Base-by-base conservation (phyloP, 331 rosid species). In the Acacia concinna region DNA sequence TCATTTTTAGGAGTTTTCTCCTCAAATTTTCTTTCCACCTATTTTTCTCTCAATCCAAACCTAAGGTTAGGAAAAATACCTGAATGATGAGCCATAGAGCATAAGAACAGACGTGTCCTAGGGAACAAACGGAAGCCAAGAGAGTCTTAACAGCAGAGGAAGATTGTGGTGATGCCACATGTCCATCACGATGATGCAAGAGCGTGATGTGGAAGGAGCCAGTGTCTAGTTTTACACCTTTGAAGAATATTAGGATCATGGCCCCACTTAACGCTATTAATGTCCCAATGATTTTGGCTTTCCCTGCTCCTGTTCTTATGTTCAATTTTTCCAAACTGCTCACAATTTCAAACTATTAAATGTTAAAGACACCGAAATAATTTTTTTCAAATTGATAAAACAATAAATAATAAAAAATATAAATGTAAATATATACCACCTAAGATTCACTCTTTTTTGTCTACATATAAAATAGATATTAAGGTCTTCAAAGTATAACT, bases 31-130 rank as follows among this genome's bases (percentile, higher is more conserved):
- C n/a, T n/a, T n/a, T n/a, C n/a, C n/a, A n/a, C n/a, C n/a, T n/a
- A n/a, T n/a, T n/a, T n/a, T n/a, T n/a, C n/a, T n/a, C n/a, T n/a
- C n/a, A n/a, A n/a, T n/a, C n/a, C n/a, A n/a, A n/a, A n/a, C n/a
- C n/a, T n/a, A n/a, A n/a, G n/a, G n/a, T n/a, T n/a, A 32, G 35
- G 4, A 3, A 32, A 32, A 46, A n/a, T 20, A 46, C 97, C 97
- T 92, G 63, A 79, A 87, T 56, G 41, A 90, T 87, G 54, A 88
- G 84, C 94, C 93, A 90, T 0, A 79, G 4, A 3, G 91, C 80
- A 35, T 31, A 85, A 31, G 83, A 81, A 10, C 56, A 15, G 35
- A 82, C 57, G 66, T 91, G 49, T 6, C 84, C 87, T 0, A 88
- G 8, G 0, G 47, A 6, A 2, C 47, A 35, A 13, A 66, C 30